phyloP scores from a whole-genome alignment of 208 protist species.

The Crithidia expoeki region DNA sequence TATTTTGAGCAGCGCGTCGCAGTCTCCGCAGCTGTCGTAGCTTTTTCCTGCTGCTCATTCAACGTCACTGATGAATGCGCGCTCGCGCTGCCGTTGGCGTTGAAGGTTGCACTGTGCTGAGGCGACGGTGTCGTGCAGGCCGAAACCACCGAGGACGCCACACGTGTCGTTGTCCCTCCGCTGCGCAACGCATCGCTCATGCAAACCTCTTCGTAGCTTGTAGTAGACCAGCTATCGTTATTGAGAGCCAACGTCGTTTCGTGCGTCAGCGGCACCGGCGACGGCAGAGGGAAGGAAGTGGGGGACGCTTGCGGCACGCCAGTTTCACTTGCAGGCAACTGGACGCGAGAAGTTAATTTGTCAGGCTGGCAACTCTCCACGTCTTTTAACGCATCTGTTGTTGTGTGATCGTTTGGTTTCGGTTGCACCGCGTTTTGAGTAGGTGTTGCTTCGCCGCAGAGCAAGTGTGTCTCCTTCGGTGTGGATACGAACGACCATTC shows the following conservation, averaged over 20 bases:
- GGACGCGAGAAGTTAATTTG: not conserved
- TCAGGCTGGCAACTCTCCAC: too few relatives aligned
- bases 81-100: not conserved
- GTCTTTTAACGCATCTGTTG: too few relatives aligned
- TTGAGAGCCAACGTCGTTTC: not conserved
- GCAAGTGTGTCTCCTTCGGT: slow-evolving; percentile 9
- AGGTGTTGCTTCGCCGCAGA: not conserved
- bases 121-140: slow-evolving; percentile 8
- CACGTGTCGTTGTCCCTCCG: not conserved
- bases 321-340: too few relatives aligned
- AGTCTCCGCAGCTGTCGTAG: not conserved
- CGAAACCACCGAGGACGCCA: slow-evolving; percentile 1
- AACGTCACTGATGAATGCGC: not conserved
- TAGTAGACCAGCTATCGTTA: slow-evolving; percentile 12
- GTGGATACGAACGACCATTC: slow-evolving; percentile 29
- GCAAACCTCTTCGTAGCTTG: slow-evolving; percentile 29
- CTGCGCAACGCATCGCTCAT: slow-evolving; percentile 9
- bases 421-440: too few relatives aligned
- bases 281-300: not conserved
- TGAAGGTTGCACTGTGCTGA: not conserved
- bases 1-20: too few relatives aligned
- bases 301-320: not conserved
- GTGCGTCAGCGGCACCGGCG: not conserved
- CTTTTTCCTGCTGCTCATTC: too few relatives aligned
- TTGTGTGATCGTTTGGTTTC: too few relatives aligned